Base-by-base conservation (phyloP, 2,329 filamentous ascomycete species). In the Epichloe uncinata region DNA sequence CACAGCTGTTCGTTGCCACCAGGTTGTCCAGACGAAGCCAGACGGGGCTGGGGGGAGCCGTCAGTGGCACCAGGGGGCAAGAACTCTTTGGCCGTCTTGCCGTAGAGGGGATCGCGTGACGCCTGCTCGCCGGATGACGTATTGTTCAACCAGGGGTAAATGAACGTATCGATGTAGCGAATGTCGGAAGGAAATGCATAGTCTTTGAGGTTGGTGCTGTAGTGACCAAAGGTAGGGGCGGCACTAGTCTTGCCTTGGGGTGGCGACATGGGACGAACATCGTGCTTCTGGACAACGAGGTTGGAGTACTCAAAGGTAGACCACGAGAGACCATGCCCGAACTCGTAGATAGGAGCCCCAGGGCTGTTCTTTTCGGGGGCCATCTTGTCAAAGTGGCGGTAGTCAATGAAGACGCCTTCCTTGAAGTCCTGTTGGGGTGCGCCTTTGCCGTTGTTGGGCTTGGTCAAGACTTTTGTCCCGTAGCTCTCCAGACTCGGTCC, bases 351-450 rank as follows among this genome's bases (percentile, higher is more conserved):
- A 1, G 87, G 85, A 1, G 78, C 77, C 35, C 58, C 57, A 1
- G 51, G 13, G 35, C 58, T 56, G 37, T 62, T 59, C 48, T 62
- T 63, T 48, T 58, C 61, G 4, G 67, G 3, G 64, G 20, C 68
- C n/a, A 66, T 65, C 59, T 74, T 73, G 67, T 94, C 87, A 48
- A 93, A 87, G 56, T 81, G 73, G 30, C 68, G 65, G 57, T 70
- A 70, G 55, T 93, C 87, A 60, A 94, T 89, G 64, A 90, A 87
- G 48, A 84, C 73, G 13, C 87, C 87, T 66, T 93, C 87, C 6
- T 72, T 71, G 61, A 88, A 94, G 58, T 87, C 77, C 38, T 81
- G 70, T 60, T 93, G 87, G 4, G 86, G 85, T 12, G 81, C 77
- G 33, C 60, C 71, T 12, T 71, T 62, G 45, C 81, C 83, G 52